These are phyloP conservation scores for Leccinum pachyderme DNA, from an alignment of 1,284 basidiomycete species.

Conservation along the genomic window DNA sequence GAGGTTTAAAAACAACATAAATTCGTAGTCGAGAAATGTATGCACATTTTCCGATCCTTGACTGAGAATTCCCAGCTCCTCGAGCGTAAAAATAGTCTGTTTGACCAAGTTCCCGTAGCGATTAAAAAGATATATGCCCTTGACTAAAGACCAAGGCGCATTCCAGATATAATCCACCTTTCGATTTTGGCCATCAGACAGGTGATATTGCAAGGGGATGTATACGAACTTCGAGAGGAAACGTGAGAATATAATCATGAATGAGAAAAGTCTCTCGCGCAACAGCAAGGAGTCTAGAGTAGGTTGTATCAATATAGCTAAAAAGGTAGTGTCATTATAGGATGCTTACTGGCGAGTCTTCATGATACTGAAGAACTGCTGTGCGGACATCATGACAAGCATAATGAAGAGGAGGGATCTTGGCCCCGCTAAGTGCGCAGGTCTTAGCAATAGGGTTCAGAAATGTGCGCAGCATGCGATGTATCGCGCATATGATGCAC, in stretches of 20 bases:
- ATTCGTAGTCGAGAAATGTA: background rate
- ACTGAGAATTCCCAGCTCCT: background rate
- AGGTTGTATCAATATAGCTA: background rate
- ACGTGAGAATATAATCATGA: conserved; percentile 14
- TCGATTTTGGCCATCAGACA: background rate
- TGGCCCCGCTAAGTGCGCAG: background rate
- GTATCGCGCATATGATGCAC: background rate
- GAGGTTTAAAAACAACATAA: background rate
- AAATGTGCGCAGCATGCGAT: background rate
- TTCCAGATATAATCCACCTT: conserved; percentile 16
- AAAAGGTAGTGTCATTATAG: background rate
- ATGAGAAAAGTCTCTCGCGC: conserved; percentile 9
- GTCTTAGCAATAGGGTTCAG: background rate
- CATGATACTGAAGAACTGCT: background rate
- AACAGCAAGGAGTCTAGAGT: background rate
- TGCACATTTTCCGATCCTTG: background rate
- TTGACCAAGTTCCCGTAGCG: conserved; percentile 14
- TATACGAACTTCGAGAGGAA: conserved; percentile 11
- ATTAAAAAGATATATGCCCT: conserved; percentile 15
- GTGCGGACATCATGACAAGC: background rate
- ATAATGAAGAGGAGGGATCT: background rate
- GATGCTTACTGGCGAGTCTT: background rate
- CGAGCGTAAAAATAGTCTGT: conserved; percentile 3
- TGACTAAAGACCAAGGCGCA: conserved; percentile 8
- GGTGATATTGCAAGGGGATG: background rate